These are phyloP conservation scores for Priceomyces fermenticarens DNA, from an alignment of 805 yeast genomes.

Conservation along the genomic window DNA sequence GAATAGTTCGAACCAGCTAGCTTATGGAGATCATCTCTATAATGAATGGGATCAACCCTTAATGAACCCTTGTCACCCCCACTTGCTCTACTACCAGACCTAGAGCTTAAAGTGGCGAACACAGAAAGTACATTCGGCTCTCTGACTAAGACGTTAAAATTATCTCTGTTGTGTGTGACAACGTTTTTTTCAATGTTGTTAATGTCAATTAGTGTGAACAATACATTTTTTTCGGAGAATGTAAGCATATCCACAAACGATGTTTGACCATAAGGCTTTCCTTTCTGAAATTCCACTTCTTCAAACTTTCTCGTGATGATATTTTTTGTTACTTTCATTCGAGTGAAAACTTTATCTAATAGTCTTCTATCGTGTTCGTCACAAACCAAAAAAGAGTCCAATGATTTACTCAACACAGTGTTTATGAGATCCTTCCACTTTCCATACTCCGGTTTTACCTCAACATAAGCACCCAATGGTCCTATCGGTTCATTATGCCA, in stretches of 20 bases:
- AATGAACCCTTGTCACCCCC: constrained; percentile 41
- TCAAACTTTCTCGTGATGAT: constrained; percentile 56
- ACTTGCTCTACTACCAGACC: constrained; percentile 45
- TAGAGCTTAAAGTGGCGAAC: constrained; percentile 38
- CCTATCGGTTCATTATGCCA: constrained; percentile 64
- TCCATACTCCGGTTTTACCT: constrained; percentile 51
- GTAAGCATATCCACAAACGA: constrained; percentile 62
- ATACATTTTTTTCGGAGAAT: constrained; percentile 51
- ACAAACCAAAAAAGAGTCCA: constrained; percentile 67
- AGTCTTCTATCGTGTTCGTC: constrained; percentile 54
- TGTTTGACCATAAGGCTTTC: constrained; percentile 38
- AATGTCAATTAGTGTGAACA: constrained; percentile 63
- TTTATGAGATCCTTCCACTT: constrained; percentile 65
- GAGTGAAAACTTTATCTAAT: constrained; percentile 28
- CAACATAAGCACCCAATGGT: constrained; percentile 67
- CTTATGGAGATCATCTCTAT: constrained; percentile 28
- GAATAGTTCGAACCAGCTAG: constrained; percentile 18
- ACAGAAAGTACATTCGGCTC: constrained; percentile 41
- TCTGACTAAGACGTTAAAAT: constrained; percentile 44
- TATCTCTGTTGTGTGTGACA: constrained; percentile 47
- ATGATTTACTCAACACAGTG: constrained; percentile 42
- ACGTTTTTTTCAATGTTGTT: constrained; percentile 57
- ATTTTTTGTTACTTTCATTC: constrained; percentile 25
- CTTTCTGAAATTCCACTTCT: constrained; percentile 48
- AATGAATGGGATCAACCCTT: constrained; percentile 53